Percentiles rank a stretch among this genome's conserved stretches.
phyloP scores from a whole-genome alignment of 2,329 filamentous ascomycete genomes.

The Elsinoe ampelina region DNA sequence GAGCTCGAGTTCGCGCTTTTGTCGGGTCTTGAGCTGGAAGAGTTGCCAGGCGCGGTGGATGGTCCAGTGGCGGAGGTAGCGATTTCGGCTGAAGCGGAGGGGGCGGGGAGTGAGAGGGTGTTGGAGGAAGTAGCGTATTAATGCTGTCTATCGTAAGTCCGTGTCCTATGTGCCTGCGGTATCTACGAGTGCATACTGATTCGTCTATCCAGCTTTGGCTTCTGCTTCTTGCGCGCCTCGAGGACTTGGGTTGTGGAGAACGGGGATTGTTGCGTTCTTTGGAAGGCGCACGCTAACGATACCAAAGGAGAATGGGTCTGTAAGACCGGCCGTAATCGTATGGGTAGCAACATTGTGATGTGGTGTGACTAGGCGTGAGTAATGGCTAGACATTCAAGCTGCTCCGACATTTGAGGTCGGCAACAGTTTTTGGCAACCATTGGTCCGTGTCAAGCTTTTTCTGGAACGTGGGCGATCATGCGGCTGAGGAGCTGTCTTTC shows the following conservation, averaged over 20 bases:
- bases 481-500: neutral
- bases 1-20: slow-evolving; percentile 58
- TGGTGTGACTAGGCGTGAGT: neutral
- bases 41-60: slow-evolving; percentile 95
- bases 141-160: slow-evolving; percentile 31
- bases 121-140: slow-evolving; percentile 61
- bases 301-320: neutral
- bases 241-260: slow-evolving; percentile 28
- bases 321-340: neutral
- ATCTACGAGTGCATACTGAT: slow-evolving; percentile 22
- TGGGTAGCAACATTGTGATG: neutral
- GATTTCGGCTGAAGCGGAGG: slow-evolving; percentile 78
- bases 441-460: slow-evolving; percentile 8
- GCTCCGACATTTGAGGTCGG: neutral
- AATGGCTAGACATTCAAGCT: neutral
- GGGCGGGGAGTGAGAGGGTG: slow-evolving; percentile 64
- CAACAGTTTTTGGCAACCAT: slow-evolving; percentile 9
- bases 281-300: slow-evolving; percentile 7
- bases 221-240: slow-evolving; percentile 32
- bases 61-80: slow-evolving; percentile 91
- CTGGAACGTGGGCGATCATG: neutral
- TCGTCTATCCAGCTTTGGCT: slow-evolving; percentile 26
- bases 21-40: slow-evolving; percentile 59
- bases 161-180: too few relatives aligned
- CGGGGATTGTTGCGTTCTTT: slow-evolving; percentile 19